Base-by-base conservation (phyloP, 129 eudicot species). In the Pseudognaphalium luteoalbum region DNA sequence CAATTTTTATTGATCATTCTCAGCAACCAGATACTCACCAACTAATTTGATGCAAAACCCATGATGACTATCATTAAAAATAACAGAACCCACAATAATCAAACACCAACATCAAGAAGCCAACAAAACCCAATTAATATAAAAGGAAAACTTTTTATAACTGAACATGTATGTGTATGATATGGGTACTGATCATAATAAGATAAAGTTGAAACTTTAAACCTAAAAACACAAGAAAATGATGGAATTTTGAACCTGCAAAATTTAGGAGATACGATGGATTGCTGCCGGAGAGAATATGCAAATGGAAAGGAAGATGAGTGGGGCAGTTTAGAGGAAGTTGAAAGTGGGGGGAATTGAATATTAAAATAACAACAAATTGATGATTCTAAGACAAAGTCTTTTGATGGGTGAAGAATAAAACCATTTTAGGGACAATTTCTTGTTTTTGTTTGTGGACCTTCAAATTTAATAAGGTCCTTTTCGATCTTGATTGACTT, bases 291-390 rank as follows among this genome's bases (percentile, higher is more conserved):
- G 83, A 80, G 83, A 44, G 83, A 73, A 80, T 80, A 66, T 72
- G 61, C 72, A 74, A 39, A 47, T 37, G 28, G 47, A 62, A 42
- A 62, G 10, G 29, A 72, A 57, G 28, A 57, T n/a, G 10, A 7
- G 62, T 0, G 67, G 56, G 57, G 51, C 1, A 11, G 63, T 75
- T 17, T 17, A 75, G 62, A 76, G 65, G 70, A 58, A 74, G 79
- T 73, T 57, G 63, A 80, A 80, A 67, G 56, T 37, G 25, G 83
- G 83, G 78, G 83, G 83, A 73, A 80, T 47, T 72, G 83, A 19
- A 61, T 70, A 62, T 41, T 70, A n/a, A 47, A 77, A 54, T 17
- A 54, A 1, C 54, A 47, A 47, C 54, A 47, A 47, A 14, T 12
- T 47, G 54, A 8, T 30, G 50, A 28, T 63, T 41, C 47, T 14